Base-by-base conservation (phyloP, 2,329 filamentous ascomycete genomes). In the Metarhizium humberi region DNA sequence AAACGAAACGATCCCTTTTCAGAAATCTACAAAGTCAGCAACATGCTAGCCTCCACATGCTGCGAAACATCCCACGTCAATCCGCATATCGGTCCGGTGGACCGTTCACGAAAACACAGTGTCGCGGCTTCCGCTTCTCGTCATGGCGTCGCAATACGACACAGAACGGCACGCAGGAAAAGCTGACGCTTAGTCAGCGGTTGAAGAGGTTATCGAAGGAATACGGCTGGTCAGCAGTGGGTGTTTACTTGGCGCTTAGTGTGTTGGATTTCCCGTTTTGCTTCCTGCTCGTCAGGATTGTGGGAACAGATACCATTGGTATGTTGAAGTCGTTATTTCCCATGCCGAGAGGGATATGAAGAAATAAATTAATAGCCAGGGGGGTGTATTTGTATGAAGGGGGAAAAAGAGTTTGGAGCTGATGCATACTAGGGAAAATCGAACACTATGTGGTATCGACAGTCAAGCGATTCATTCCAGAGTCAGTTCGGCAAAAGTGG, bases 211-310 rank as follows among this genome's bases (percentile, higher is more conserved):
- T 99, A 49, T 91, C 87, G 3, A 85, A 86, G 60, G 92, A 97
- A 70, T 99, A 99, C 70, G 94, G 94, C 45, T 97, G 92, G 90
- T 81, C 88, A 3, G 92, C 92, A 1, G 72, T 96, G 5, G 92
- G 91, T n/a, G 89, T 99, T 14, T 99, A 99, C 71, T 71, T 96
- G 11, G 78, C 78, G 1, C 74, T 99, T 54, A 92, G 88, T 46
- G 87, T 88, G 42, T 74, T 96, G 52, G 94, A 99, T 72, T 95
- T 97, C 61, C 94, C 94, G 0, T 89, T 97, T 68, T 97, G 92
- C 73, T 99, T 96, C 74, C 73, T 95, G 54, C 83, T 94, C 10
- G 94, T 99, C 50, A 82, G 86, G 56, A 75, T 85, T 53, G 79
- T 96, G 2, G 94, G 94, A 16, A 88, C 89, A 0, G 94, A 99